These are phyloP conservation scores for Amylocarpus encephaloides DNA, from an alignment of 2,329 filamentous ascomycete species.

Conservation along the genomic window DNA sequence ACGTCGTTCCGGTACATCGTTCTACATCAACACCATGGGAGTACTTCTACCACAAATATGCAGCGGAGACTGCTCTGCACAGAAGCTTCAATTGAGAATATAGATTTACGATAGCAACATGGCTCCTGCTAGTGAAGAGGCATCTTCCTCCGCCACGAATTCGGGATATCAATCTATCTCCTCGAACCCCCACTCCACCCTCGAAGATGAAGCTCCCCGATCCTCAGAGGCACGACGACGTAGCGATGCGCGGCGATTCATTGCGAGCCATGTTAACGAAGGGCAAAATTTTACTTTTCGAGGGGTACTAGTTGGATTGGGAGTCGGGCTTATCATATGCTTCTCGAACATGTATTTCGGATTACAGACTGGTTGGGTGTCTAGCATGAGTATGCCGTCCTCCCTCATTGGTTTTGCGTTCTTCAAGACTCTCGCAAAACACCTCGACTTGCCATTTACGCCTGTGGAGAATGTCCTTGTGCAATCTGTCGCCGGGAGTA, in stretches of 20 bases:
- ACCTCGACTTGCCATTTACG: constrained; percentile 75
- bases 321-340: constrained; percentile 84
- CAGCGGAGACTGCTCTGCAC: not conserved
- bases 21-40: no score
- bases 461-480: constrained; percentile 96
- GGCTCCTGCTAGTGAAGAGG: constrained; percentile 5
- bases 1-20: no score
- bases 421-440: constrained; percentile 71
- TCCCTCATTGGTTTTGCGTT: constrained; percentile 91
- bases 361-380: constrained; percentile 76
- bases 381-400: constrained; percentile 94
- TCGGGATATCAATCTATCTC: constrained; percentile 9
- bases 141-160: not conserved
- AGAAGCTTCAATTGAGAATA: not conserved
- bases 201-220: not conserved
- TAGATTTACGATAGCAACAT: not conserved
- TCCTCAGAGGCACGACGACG: constrained; percentile 15
- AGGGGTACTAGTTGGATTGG: constrained; percentile 70
- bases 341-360: constrained; percentile 99
- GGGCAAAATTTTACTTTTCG: constrained; percentile 75
- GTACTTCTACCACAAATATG: no score
- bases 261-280: constrained; percentile 28
- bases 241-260: constrained; percentile 26
- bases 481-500: constrained; percentile 89
- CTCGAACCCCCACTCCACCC: constrained; percentile 1